Conservation (phyloP, 805 yeast species). For the Yarrowia sp. region DNA sequence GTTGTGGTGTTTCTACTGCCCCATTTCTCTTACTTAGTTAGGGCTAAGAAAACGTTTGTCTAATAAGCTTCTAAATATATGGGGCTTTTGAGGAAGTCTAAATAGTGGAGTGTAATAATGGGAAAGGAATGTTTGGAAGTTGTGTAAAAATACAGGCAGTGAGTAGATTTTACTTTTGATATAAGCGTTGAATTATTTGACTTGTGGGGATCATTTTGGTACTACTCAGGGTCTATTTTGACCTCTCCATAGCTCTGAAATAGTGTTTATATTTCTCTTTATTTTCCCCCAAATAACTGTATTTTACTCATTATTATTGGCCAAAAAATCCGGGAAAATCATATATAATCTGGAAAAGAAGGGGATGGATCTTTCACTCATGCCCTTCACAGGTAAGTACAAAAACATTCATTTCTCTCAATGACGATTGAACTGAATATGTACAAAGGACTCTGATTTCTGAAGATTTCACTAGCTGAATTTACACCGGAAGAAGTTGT, state of each 20-base stretch:
- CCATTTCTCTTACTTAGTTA: neutral
- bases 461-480: constrained; percentile 27
- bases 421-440: constrained; percentile 32
- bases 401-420: neutral
- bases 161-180: neutral
- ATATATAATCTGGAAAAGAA: too few species aligned
- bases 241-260: neutral
- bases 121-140: too few species aligned
- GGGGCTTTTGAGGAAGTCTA: constrained; percentile 5
- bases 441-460: constrained; percentile 34
- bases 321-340: too few species aligned
- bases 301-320: too few species aligned
- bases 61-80: neutral
- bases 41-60: too few species aligned
- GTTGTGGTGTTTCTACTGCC: neutral
- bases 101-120: neutral
- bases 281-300: too few species aligned
- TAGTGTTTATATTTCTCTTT: too few species aligned
- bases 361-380: too few species aligned
- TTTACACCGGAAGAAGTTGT: neutral
- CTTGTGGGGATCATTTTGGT: neutral
- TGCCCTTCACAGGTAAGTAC: neutral
- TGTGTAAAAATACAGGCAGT: neutral
- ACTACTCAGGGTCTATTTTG: neutral
- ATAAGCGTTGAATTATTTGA: neutral